A percentile compares a stretch with the other conserved stretches of the same genome.
phyloP scores from a whole-genome alignment of 2,329 filamentous ascomycete genomes.

The Amesomyces nigricolor region DNA sequence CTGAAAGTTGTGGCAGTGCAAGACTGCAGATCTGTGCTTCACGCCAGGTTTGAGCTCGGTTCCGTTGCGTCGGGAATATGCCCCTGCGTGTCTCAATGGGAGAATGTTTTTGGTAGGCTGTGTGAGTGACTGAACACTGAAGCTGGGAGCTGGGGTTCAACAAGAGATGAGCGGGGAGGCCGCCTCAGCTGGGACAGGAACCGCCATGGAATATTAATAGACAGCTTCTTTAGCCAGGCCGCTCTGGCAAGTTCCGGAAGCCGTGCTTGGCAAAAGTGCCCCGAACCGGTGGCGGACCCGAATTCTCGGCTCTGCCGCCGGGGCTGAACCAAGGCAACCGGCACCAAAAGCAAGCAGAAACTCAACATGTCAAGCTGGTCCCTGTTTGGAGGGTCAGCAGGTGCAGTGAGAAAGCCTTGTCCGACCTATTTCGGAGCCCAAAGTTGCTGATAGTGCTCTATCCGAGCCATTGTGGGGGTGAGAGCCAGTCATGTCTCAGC shows the following conservation, averaged over 20 bases:
- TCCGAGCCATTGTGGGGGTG: slow-evolving; percentile 6
- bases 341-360: not conserved
- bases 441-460: slow-evolving; percentile 4
- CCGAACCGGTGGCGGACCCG: slow-evolving; percentile 9
- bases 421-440: not conserved
- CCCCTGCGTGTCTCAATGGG: not conserved
- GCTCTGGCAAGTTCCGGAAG: slow-evolving; percentile 1
- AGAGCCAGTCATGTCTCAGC: slow-evolving; percentile 22
- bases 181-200: slow-evolving; percentile 4
- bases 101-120: not conserved
- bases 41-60: not conserved
- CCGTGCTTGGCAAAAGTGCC: not conserved
- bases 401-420: slow-evolving; percentile 13
- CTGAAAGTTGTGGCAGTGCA: not conserved
- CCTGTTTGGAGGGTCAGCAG: slow-evolving; percentile 9
- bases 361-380: slow-evolving; percentile 1
- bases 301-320: slow-evolving; percentile 11
- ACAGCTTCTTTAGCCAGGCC: not conserved
- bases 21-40: not conserved
- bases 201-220: slow-evolving; percentile 14
- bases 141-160: not conserved
- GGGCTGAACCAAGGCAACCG: slow-evolving; percentile 9
- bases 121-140: too few relatives aligned
- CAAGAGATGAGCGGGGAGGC: not conserved
- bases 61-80: not conserved